Evolutionary conservation across 2,329 filamentous ascomycete genomes (phyloP).

Genomic region (Microcyclospora pomicola): DNA sequence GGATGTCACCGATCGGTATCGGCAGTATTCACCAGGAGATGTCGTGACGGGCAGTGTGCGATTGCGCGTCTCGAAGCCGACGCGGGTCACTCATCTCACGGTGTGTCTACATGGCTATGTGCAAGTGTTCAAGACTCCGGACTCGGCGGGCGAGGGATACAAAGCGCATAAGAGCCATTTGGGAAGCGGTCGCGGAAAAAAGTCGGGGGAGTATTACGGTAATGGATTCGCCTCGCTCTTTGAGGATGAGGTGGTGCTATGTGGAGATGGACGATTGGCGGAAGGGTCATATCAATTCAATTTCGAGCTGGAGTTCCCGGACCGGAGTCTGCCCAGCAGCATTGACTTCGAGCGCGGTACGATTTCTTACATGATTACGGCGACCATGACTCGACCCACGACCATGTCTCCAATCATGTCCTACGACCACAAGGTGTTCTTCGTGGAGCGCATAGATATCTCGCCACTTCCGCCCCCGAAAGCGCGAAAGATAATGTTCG

Average conservation of each 20-base stretch:
- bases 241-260: slow-evolving; percentile 67
- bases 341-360: slow-evolving; percentile 95
- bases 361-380: slow-evolving; percentile 62
- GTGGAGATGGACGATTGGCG: slow-evolving; percentile 62
- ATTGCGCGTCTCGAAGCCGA: slow-evolving; percentile 57
- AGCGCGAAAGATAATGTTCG: slow-evolving; percentile 70
- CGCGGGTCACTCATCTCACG: slow-evolving; percentile 67
- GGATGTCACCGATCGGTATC: slow-evolving; percentile 61
- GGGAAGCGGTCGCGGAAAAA: slow-evolving; percentile 41
- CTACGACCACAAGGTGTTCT: slow-evolving; percentile 66
- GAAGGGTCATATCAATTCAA: slow-evolving; percentile 67
- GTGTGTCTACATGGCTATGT: slow-evolving; percentile 67
- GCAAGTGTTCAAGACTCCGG: slow-evolving; percentile 60
- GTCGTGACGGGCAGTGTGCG: slow-evolving; percentile 59
- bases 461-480: slow-evolving; percentile 60
- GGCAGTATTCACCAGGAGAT: slow-evolving; percentile 62
- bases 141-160: slow-evolving; percentile 42
- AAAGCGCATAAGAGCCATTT: slow-evolving; percentile 36
- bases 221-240: slow-evolving; percentile 71
- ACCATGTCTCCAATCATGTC: slow-evolving; percentile 67
- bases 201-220: slow-evolving; percentile 47
- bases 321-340: slow-evolving; percentile 66
- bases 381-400: slow-evolving; percentile 76
- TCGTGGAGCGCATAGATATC: slow-evolving; percentile 76
- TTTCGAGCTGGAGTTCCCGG: slow-evolving; percentile 58